Evolutionary conservation across 805 yeast species (phyloP).

Genomic region (Kluyveromyces wickerhamii): DNA sequence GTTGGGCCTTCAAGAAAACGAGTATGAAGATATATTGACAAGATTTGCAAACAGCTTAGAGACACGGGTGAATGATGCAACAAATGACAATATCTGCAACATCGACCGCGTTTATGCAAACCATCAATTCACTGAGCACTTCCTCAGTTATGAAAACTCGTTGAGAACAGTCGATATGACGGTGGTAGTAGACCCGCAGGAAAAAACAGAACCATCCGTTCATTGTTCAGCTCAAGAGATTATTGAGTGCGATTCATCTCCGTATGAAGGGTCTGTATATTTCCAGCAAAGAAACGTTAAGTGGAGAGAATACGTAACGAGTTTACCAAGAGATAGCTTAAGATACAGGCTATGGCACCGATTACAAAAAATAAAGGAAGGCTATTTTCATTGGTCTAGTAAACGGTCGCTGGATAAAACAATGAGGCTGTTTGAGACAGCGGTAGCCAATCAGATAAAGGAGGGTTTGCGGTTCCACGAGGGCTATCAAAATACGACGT

Average conservation of each 20-base stretch:
- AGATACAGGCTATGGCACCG: neutral
- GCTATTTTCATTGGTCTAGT: neutral
- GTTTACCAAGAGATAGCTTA: neutral
- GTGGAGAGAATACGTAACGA: neutral
- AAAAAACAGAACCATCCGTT: no score
- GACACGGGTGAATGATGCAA: neutral
- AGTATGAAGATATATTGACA: neutral
- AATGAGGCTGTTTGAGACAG: neutral
- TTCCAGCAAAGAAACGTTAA: neutral
- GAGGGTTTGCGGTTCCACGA: constrained; percentile 1
- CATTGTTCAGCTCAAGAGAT: neutral
- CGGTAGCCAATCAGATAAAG: neutral
- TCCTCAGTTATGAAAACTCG: no score
- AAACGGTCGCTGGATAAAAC: neutral
- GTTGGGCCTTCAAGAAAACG: neutral
- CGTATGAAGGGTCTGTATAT: neutral
- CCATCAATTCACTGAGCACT: no score
- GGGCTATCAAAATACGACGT: constrained; percentile 7
- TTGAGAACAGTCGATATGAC: no score
- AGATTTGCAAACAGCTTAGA: constrained; percentile 5
- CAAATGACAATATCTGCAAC: no score
- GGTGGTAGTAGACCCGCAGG: no score
- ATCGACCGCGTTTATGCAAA: no score
- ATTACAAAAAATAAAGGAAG: neutral
- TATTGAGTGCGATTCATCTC: neutral